Conservation (phyloP, 129 eudicot species). For the Ambrosia trifida region DNA sequence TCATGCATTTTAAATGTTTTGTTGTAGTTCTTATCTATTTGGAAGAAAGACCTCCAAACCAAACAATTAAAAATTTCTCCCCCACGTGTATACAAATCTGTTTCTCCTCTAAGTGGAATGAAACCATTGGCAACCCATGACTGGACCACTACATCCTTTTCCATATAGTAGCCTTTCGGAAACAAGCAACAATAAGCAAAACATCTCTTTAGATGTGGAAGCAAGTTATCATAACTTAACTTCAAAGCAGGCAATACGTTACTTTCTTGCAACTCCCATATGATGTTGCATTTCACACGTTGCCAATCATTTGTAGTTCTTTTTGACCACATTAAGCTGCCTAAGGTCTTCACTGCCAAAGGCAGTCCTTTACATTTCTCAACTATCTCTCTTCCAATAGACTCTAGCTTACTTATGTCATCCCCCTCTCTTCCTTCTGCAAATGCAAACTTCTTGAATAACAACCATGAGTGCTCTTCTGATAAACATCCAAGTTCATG, state of each 20-base stretch:
- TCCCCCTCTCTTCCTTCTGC: not conserved
- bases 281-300: not conserved
- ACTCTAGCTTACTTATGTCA: not conserved
- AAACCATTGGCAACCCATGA: not conserved
- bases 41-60: not conserved
- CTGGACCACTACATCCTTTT: not conserved
- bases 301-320: not conserved
- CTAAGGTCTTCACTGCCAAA: not conserved
- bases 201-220: not conserved
- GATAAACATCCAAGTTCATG: not conserved
- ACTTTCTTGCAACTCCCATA: not conserved
- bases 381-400: not conserved
- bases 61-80: not conserved
- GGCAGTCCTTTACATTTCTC: not conserved
- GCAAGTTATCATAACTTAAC: not conserved
- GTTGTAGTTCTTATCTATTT: not conserved
- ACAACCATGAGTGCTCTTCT: not conserved
- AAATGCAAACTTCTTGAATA: not conserved
- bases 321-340: not conserved
- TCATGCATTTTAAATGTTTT: not conserved
- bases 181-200: not conserved
- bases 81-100: not conserved
- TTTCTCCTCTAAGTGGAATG: not conserved
- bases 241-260: not conserved
- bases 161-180: not conserved